Conservation (phyloP, 495 filamentous ascomycete species). For the Aspergillus egyptiacus region DNA sequence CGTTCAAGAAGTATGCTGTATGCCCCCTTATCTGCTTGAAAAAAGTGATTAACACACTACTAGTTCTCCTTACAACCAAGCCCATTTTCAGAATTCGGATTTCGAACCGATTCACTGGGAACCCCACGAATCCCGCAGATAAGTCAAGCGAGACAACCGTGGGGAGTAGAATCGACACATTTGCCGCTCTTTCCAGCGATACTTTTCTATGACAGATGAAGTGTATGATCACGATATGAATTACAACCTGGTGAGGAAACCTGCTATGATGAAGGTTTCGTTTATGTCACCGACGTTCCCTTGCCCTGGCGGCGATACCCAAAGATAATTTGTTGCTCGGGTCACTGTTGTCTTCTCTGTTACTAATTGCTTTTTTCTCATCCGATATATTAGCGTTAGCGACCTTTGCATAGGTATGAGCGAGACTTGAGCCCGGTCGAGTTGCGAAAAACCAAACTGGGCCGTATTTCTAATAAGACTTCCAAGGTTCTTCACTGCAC, state of each 20-base stretch:
- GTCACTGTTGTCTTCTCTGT: background rate
- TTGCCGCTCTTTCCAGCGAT: background rate
- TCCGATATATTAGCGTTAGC: conserved; percentile 4
- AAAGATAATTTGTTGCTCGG: background rate
- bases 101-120: conserved; percentile 64
- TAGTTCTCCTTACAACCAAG: conserved; percentile 69
- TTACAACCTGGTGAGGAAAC: background rate
- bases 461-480: background rate
- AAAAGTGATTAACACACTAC: conserved; percentile 46
- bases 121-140: conserved; percentile 34
- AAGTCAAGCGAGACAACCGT: background rate
- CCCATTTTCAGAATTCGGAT: conserved; percentile 77
- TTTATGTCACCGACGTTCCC: background rate
- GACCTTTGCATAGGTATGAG: conserved; percentile 7
- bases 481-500: background rate
- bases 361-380: background rate
- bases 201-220: conserved; percentile 4
- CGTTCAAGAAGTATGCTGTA: conserved; percentile 39
- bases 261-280: background rate
- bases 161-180: background rate
- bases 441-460: background rate
- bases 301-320: background rate
- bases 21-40: background rate
- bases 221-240: background rate
- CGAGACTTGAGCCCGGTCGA: background rate